Base-by-base conservation (phyloP, 2,329 filamentous ascomycete genomes). In the Sporothrix brasiliensis region DNA sequence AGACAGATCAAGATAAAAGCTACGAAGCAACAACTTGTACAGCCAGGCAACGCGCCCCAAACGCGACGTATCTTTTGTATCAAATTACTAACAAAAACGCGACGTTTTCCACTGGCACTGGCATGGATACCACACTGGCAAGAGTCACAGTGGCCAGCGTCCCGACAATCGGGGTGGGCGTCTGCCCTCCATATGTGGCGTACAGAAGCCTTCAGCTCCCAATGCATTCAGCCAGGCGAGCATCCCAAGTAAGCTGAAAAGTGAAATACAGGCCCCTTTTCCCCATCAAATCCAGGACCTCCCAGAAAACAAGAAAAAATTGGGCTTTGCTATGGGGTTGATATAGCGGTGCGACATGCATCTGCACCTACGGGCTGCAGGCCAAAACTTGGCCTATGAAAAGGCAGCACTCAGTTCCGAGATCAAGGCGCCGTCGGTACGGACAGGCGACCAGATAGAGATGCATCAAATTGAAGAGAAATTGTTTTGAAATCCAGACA, bases 61-160 rank as follows among this genome's bases (percentile, higher is more conserved):
- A 30, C 4, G 27, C 27, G 4, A 30, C 27, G 4, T 30, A 30
- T 30, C 27, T 30, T 30, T 30, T 30, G 27, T 30, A 30, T 30
- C 27, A 49, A 3, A 49, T 49, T 49, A 44, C 58, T 39, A 61
- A 41, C 34, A 30, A 60, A 60, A 60, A 60, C 34, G 34, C 19
- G n/a, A 39, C 5, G 58, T 41, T 61, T 39, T 16, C 58, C 58
- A 61, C n/a, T 19, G n/a, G 19, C 11, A 41, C 24, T n/a, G 24
- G 24, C 44, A n/a, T 58, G 27, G 58, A 44, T 61, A 61, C 58
- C 58, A 61, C 24, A 61, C 39, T 61, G 58, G 58, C 44, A 61
- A 61, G 58, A 47, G 39, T 61, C 44, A 34, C 58, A 47, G 3
- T 19, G 58, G 34, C 39, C 34, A 61, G n/a, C 13, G 30, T 63